Evolutionary conservation across 768 basidiomycete species (phyloP).

Genomic region (Steccherinum ochraceum): DNA sequence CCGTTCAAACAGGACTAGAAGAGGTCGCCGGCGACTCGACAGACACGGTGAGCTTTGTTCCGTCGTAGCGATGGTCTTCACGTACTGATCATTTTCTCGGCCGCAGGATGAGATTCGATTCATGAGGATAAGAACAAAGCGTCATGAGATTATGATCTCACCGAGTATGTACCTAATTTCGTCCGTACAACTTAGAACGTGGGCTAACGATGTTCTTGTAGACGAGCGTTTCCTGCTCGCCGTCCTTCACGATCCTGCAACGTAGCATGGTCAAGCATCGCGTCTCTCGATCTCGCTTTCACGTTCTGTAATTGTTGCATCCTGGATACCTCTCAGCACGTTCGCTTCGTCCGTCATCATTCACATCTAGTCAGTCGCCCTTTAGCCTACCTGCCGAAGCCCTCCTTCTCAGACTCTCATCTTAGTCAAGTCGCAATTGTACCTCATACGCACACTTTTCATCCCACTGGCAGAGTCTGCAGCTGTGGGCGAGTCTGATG

Average conservation of each 20-base stretch:
- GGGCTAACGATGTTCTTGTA: conserved; percentile 20
- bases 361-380: too few relatives aligned
- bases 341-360: too few relatives aligned
- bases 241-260: conserved; percentile 67
- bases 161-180: conserved; percentile 53
- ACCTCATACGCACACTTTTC: too few relatives aligned
- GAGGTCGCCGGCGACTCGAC: conserved; percentile 63
- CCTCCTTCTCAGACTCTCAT: too few relatives aligned
- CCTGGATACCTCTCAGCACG: too few relatives aligned
- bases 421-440: too few relatives aligned
- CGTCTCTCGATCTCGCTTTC: too few relatives aligned
- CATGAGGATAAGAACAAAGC: conserved; percentile 84
- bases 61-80: conserved; percentile 1
- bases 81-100: neutral
- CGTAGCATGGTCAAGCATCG: too few relatives aligned
- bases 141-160: conserved; percentile 92
- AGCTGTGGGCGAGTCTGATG: too few relatives aligned
- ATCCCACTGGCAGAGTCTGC: too few relatives aligned
- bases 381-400: too few relatives aligned
- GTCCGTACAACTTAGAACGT: neutral
- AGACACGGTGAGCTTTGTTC: conserved; percentile 37
- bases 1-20: conserved; percentile 71
- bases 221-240: conserved; percentile 79
- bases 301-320: too few relatives aligned
- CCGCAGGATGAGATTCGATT: conserved; percentile 79